phyloP scores from a whole-genome alignment of 352 stramenopile species.

The Phytophthora podocarpi region DNA sequence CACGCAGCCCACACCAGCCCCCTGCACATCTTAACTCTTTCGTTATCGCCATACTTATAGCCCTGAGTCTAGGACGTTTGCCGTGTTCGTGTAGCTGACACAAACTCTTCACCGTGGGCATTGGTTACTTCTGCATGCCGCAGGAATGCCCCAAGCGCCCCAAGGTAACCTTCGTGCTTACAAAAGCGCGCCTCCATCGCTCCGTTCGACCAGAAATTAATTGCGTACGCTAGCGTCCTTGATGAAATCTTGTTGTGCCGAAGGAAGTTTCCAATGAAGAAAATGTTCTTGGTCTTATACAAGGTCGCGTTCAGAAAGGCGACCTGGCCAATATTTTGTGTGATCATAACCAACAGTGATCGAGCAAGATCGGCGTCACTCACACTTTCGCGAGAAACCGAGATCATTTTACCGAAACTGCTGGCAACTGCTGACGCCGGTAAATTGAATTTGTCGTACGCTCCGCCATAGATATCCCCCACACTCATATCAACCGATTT shows the following conservation, averaged over 20 bases:
- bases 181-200: conserved; percentile 93
- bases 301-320: conserved; percentile 98
- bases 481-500: conserved; percentile 97
- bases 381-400: conserved; percentile 64
- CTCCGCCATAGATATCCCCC: conserved; percentile 98
- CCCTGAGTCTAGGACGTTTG: conserved; percentile 4
- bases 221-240: conserved; percentile 93
- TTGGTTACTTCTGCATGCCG: conserved; percentile 79
- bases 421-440: conserved; percentile 93
- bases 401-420: conserved; percentile 96
- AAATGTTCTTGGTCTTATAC: conserved; percentile 97
- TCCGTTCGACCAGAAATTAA: conserved; percentile 99
- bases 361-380: conserved; percentile 96
- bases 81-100: conserved; percentile 37
- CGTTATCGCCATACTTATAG: no score
- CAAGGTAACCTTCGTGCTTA: conserved; percentile 98
- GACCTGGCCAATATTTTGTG: conserved; percentile 98
- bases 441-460: conserved; percentile 95
- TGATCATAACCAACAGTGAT: conserved; percentile 98
- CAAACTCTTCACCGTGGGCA: conserved; percentile 68
- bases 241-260: conserved; percentile 97
- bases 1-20: background rate
- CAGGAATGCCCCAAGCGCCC: conserved; percentile 97
- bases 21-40: background rate
- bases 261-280: conserved; percentile 98